Conservation (phyloP, 2,329 filamentous ascomycete species). For the Dothideomycetes sp. region DNA sequence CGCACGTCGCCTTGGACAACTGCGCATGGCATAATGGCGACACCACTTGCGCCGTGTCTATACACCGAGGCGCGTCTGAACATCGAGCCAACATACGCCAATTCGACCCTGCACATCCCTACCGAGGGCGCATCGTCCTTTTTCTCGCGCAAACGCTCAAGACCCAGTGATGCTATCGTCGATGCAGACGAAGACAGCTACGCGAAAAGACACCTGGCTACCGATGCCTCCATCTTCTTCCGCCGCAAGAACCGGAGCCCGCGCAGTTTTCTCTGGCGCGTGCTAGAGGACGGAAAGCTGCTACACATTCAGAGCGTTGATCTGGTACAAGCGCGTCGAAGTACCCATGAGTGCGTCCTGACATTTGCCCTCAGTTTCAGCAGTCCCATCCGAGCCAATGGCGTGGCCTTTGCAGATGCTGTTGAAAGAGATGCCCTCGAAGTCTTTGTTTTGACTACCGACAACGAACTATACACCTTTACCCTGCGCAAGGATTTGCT, state of each 20-base stretch:
- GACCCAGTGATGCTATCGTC: conserved; percentile 29
- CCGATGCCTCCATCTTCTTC: conserved; percentile 75
- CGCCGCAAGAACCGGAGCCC: conserved; percentile 67
- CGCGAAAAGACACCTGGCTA: conserved; percentile 62
- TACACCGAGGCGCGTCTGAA: conserved; percentile 84
- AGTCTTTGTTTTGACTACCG: conserved; percentile 69
- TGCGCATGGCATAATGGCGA: no score
- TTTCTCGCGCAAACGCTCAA: conserved; percentile 24
- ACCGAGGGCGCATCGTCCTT: conserved; percentile 32
- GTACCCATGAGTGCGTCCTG: conserved; percentile 45
- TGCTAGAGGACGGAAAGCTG: conserved; percentile 68
- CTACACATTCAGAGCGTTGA: conserved; percentile 80
- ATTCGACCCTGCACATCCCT: conserved; percentile 60
- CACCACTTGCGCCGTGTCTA: conserved; percentile 53
- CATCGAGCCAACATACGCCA: conserved; percentile 61
- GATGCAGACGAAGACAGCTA: conserved; percentile 64
- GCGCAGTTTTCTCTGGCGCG: conserved; percentile 81
- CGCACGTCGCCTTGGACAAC: no score
- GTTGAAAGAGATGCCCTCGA: conserved; percentile 68
- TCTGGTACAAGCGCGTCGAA: conserved; percentile 51
- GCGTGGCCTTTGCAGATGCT: conserved; percentile 74
- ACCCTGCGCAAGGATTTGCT: conserved; percentile 78
- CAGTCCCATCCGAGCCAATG: conserved; percentile 68
- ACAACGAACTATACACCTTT: conserved; percentile 75
- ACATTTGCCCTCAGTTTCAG: conserved; percentile 72